Conservation (phyloP, 768 basidiomycete genomes). For the Suillus hirtellus region DNA sequence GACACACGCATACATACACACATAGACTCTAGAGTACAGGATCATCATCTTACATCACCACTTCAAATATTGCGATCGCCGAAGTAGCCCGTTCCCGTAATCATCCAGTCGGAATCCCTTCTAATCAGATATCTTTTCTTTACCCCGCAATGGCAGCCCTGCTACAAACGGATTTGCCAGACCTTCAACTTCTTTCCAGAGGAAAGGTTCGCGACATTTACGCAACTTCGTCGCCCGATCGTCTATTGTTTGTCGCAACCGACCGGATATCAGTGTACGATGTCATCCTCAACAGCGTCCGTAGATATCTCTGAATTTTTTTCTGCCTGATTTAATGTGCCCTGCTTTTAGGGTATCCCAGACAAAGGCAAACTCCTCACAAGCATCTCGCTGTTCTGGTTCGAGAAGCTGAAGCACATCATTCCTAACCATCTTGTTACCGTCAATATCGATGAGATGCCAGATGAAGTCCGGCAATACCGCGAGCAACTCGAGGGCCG, state of each 20-base stretch:
- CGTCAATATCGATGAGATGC: conserved; percentile 77
- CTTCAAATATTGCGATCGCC: conserved; percentile 3
- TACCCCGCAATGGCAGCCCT: conserved; percentile 38
- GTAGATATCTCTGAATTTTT: conserved; percentile 30
- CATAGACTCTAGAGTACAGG: not conserved
- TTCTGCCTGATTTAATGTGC: conserved; percentile 7
- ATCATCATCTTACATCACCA: not conserved
- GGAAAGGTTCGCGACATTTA: conserved; percentile 99
- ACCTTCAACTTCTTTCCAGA: conserved; percentile 70
- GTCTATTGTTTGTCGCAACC: conserved; percentile 89
- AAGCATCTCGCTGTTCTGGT: conserved; percentile 94
- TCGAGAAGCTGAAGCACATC: conserved; percentile 73
- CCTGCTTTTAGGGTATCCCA: conserved; percentile 75
- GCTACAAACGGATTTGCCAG: conserved; percentile 57
- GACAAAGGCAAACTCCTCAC: conserved; percentile 91
- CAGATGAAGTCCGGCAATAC: conserved; percentile 68
- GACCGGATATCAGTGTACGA: conserved; percentile 98
- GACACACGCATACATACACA: not conserved
- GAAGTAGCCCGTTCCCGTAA: not conserved
- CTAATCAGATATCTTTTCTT: not conserved
- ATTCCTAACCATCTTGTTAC: conserved; percentile 92
- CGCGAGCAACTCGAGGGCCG: conserved; percentile 79
- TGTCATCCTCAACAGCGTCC: conserved; percentile 89
- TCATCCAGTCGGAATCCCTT: not conserved
- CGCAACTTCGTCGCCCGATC: conserved; percentile 62